Conservation (phyloP, 1,139 yeast genomes). For the Zhuliangozyma blackwelliae region DNA sequence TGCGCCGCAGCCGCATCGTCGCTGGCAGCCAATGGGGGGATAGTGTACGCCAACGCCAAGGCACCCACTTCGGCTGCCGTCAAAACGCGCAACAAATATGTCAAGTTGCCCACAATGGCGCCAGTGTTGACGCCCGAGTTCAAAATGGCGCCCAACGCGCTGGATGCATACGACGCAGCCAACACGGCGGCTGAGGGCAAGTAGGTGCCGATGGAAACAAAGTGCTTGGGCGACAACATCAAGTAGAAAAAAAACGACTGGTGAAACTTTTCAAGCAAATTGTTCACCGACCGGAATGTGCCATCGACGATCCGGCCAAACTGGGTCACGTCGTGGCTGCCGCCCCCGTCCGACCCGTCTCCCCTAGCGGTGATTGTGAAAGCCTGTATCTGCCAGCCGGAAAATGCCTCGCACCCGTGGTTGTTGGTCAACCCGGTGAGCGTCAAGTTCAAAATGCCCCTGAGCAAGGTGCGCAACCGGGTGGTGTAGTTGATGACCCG, state of each 20-base stretch:
- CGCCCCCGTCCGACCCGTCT: slow-evolving; percentile 30
- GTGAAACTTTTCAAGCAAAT: slow-evolving; percentile 90
- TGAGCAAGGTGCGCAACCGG: slow-evolving; percentile 56
- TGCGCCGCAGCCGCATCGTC: slow-evolving; percentile 14
- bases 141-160: slow-evolving; percentile 60
- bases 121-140: slow-evolving; percentile 32
- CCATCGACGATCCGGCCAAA: slow-evolving; percentile 90
- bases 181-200: slow-evolving; percentile 79
- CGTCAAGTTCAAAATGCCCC: slow-evolving; percentile 66
- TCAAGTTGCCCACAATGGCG: slow-evolving; percentile 21
- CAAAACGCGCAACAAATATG: slow-evolving; percentile 25
- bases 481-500: slow-evolving; percentile 44
- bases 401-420: slow-evolving; percentile 83
- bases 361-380: slow-evolving; percentile 63
- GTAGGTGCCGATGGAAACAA: slow-evolving; percentile 92
- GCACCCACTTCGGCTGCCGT: slow-evolving; percentile 34
- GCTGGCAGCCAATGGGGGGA: slow-evolving; percentile 23
- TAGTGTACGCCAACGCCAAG: slow-evolving; percentile 20
- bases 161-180: slow-evolving; percentile 66
- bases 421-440: slow-evolving; percentile 60
- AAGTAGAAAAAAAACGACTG: slow-evolving; percentile 94
- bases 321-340: slow-evolving; percentile 78
- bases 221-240: slow-evolving; percentile 68
- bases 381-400: slow-evolving; percentile 96
- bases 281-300: slow-evolving; percentile 82